A percentile compares a stretch with the other conserved stretches of the same genome.
Evolutionary conservation across 371 early-diverging fungal species (phyloP).

Genomic region (Mortierella sp.): DNA sequence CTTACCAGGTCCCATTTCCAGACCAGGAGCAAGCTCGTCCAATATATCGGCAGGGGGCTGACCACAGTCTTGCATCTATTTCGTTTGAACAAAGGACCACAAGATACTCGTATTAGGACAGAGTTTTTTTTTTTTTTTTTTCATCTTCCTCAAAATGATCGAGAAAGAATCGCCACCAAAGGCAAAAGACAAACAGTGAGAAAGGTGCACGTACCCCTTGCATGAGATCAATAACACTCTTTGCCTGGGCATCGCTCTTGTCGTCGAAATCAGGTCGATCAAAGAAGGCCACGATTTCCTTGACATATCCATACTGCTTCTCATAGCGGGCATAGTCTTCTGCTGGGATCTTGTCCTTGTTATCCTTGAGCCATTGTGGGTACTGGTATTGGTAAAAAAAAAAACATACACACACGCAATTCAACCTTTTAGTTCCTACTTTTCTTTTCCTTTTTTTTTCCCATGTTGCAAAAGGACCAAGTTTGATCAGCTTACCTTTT

Average conservation of each 20-base stretch:
- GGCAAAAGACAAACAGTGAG: not conserved
- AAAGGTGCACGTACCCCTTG: conserved; percentile 68
- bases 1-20: conserved; percentile 64
- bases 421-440: not conserved
- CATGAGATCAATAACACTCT: conserved; percentile 86
- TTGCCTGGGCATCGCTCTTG: conserved; percentile 72
- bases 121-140: too few relatives aligned
- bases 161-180: too few relatives aligned
- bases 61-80: conserved; percentile 93
- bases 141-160: too few relatives aligned
- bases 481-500: conserved; percentile 59
- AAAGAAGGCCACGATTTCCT: conserved; percentile 81
- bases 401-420: not conserved
- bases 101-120: not conserved
- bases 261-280: conserved; percentile 72
- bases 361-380: conserved; percentile 83
- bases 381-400: conserved; percentile 64
- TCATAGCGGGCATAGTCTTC: conserved; percentile 79
- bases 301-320: conserved; percentile 77
- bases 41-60: conserved; percentile 92
- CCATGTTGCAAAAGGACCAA: not conserved
- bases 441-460: not conserved
- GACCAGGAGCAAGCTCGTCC: conserved; percentile 89
- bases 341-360: conserved; percentile 71
- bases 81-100: not conserved